These are phyloP conservation scores for Hanseniaspora vineae DNA, from an alignment of 805 yeast genomes.

Conservation along the genomic window DNA sequence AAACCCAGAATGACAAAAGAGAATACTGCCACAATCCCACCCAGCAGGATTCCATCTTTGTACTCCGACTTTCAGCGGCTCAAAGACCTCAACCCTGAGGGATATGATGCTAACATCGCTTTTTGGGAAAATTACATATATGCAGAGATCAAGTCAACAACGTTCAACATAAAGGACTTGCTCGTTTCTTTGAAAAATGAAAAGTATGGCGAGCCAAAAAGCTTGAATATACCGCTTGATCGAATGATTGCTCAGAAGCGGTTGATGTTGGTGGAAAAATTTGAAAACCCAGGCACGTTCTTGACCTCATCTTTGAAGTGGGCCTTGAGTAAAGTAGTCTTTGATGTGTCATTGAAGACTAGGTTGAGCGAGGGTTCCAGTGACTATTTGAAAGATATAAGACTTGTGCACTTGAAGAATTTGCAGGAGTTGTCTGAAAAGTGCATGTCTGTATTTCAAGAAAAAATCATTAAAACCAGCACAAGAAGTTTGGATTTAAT, in stretches of 20 bases:
- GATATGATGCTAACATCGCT: slow-evolving; percentile 27
- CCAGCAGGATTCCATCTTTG: slow-evolving; percentile 26
- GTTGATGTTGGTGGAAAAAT: slow-evolving; percentile 17
- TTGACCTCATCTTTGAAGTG: slow-evolving; percentile 7
- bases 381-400: slow-evolving; percentile 11
- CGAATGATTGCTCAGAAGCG: slow-evolving; percentile 16
- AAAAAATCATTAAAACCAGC: not conserved
- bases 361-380: slow-evolving; percentile 8
- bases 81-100: slow-evolving; percentile 28
- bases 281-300: slow-evolving; percentile 7
- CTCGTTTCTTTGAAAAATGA: slow-evolving; percentile 17
- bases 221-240: slow-evolving; percentile 25
- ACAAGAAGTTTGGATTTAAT: not conserved
- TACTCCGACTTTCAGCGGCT: slow-evolving; percentile 28
- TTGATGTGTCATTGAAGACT: slow-evolving; percentile 5
- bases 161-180: slow-evolving; percentile 16
- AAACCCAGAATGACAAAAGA: not conserved
- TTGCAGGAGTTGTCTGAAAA: slow-evolving; percentile 4
- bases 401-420: slow-evolving; percentile 8
- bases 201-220: slow-evolving; percentile 24
- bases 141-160: slow-evolving; percentile 8
- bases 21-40: slow-evolving; percentile 10
- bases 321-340: slow-evolving; percentile 6
- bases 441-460: not conserved
- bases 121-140: slow-evolving; percentile 25